These are phyloP conservation scores for Patellaria atrata DNA, from an alignment of 495 filamentous ascomycete species.

Conservation along the genomic window DNA sequence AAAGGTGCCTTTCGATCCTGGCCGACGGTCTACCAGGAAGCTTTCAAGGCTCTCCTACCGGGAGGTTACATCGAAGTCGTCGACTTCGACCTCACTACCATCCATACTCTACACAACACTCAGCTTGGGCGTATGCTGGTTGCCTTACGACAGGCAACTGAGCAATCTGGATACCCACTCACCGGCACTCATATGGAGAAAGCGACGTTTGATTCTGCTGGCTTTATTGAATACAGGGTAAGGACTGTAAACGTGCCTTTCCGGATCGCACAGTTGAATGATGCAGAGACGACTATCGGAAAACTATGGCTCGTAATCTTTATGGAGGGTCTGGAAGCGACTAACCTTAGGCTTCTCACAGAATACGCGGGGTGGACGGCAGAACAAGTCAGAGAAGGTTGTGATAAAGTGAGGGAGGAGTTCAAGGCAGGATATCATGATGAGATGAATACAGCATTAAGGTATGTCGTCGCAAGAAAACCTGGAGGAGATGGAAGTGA, in stretches of 20 bases:
- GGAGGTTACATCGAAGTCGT: slow-evolving; percentile 39
- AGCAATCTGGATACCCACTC: slow-evolving; percentile 32
- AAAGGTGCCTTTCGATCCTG: slow-evolving; percentile 21
- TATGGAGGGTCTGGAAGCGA: slow-evolving; percentile 52
- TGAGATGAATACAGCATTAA: too few species aligned
- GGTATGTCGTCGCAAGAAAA: too few species aligned
- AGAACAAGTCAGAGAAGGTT: slow-evolving; percentile 6
- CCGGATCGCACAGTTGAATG: slow-evolving; percentile 35
- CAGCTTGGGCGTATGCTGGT: too few species aligned
- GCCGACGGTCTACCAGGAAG: slow-evolving; percentile 18
- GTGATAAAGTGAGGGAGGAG: slow-evolving; percentile 13
- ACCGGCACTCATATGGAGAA: slow-evolving; percentile 41
- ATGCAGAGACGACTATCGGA: slow-evolving; percentile 38
- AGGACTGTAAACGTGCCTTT: slow-evolving; percentile 45
- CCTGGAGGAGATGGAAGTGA: too few species aligned
- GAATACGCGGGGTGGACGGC: slow-evolving; percentile 13
- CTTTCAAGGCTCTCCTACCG: slow-evolving; percentile 17
- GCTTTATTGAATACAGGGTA: slow-evolving; percentile 46
- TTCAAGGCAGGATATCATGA: too few species aligned
- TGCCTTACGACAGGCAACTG: slow-evolving; percentile 31
- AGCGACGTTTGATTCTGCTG: slow-evolving; percentile 35
- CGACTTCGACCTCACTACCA: slow-evolving; percentile 25
- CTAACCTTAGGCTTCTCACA: slow-evolving; percentile 46
- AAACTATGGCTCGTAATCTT: slow-evolving; percentile 52
- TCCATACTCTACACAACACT: slow-evolving; percentile 6